A percentile compares a stretch with the other conserved stretches of the same genome.
Evolutionary conservation across 177 flowering plant genomes (phyloP).

Genomic region (Vitis hybrid): DNA sequence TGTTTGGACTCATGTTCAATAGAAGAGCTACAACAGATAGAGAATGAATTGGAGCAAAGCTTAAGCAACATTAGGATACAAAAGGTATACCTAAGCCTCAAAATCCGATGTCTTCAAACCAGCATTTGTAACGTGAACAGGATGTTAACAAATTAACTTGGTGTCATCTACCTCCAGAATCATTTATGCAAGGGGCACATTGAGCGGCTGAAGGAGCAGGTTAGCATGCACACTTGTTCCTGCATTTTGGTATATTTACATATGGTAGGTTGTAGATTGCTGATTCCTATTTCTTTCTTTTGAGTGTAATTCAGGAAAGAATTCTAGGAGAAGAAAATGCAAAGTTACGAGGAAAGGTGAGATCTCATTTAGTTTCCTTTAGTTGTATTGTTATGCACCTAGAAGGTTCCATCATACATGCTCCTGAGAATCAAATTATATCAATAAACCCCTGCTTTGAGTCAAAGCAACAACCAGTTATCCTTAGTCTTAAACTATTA

Average conservation of each 20-base stretch:
- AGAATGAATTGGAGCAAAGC: conserved; percentile 49
- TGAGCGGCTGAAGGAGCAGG: conserved; percentile 51
- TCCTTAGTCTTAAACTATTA: no score
- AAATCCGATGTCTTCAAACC: neutral
- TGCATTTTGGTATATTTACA: neutral
- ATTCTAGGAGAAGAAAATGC: conserved; percentile 25
- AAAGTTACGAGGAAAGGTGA: conserved; percentile 28
- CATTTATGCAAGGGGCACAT: conserved; percentile 39
- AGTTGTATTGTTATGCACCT: no score
- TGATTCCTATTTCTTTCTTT: neutral
- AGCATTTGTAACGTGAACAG: neutral
- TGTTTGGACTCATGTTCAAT: conserved; percentile 41
- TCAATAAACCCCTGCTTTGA: no score
- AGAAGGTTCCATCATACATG: no score
- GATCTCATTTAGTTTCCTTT: no score
- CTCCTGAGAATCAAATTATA: no score
- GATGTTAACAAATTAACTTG: neutral
- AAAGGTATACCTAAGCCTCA: conserved; percentile 37
- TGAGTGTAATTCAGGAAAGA: conserved; percentile 30
- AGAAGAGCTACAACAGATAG: conserved; percentile 45
- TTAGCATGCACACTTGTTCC: neutral
- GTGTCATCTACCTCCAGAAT: conserved; percentile 20
- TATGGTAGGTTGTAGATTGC: neutral
- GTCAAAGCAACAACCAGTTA: no score
- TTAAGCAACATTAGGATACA: conserved; percentile 41